Percentiles rank a stretch among this genome's conserved stretches.
phyloP scores from a whole-genome alignment of 2,329 filamentous ascomycete genomes.

The Hymenoscyphus scutula region DNA sequence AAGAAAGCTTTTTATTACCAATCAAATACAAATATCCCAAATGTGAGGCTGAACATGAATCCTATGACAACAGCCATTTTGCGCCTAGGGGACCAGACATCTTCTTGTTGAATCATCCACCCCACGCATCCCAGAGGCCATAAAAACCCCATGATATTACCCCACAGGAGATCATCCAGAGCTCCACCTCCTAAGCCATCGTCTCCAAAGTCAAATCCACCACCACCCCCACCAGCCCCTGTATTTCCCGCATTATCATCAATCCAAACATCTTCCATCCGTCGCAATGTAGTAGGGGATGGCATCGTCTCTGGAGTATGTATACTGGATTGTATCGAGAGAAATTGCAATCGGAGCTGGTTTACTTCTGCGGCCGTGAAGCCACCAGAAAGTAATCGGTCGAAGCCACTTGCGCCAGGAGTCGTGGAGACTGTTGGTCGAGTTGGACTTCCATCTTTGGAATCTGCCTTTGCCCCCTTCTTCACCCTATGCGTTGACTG shows the following conservation, averaged over 20 bases:
- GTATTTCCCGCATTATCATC: slow-evolving; percentile 57
- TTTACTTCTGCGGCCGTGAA: slow-evolving; percentile 83
- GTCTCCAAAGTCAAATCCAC: slow-evolving; percentile 39
- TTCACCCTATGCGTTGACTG: slow-evolving; percentile 22
- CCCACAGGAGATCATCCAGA: slow-evolving; percentile 83
- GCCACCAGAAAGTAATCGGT: slow-evolving; percentile 75
- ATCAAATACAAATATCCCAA: slow-evolving; percentile 78
- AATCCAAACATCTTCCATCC: slow-evolving; percentile 88
- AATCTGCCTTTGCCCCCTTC: slow-evolving; percentile 16
- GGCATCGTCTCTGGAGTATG: slow-evolving; percentile 91
- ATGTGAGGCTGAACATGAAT: slow-evolving; percentile 72
- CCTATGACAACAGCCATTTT: slow-evolving; percentile 85
- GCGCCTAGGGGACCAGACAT: slow-evolving; percentile 80
- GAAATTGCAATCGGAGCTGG: slow-evolving; percentile 82
- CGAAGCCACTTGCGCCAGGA: slow-evolving; percentile 74
- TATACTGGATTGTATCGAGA: slow-evolving; percentile 75
- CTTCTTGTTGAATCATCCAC: slow-evolving; percentile 84
- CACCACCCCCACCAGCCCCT: slow-evolving; percentile 38
- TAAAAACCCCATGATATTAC: slow-evolving; percentile 89
- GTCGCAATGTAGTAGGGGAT: slow-evolving; percentile 68
- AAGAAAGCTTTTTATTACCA: too few species aligned
- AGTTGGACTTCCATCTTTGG: slow-evolving; percentile 17
- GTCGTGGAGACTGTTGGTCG: slow-evolving; percentile 38
- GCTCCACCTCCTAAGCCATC: slow-evolving; percentile 42
- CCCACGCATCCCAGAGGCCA: slow-evolving; percentile 85